phyloP scores from a whole-genome alignment of 257 asterid genomes.

The Solanum boliviense region DNA sequence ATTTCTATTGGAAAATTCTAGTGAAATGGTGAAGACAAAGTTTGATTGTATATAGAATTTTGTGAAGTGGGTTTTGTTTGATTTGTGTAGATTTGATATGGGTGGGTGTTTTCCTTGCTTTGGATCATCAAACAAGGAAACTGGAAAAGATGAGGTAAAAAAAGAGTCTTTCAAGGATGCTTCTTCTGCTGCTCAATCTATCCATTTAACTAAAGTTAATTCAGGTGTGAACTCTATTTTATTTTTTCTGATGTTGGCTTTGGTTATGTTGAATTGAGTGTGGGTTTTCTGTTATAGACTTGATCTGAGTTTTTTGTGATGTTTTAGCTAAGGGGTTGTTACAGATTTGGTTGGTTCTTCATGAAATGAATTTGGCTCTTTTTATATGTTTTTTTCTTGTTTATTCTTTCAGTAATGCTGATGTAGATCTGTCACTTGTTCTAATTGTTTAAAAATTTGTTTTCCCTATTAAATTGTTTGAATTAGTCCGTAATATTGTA shows the following conservation, averaged over 20 bases:
- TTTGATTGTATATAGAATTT: constrained; percentile 7
- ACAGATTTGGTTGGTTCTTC: not conserved
- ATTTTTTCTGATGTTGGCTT: not conserved
- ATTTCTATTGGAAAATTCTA: constrained; percentile 24
- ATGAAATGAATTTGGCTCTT: not conserved
- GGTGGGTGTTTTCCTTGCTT: constrained; percentile 90
- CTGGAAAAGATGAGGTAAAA: constrained; percentile 36
- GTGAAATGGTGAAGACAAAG: constrained; percentile 23
- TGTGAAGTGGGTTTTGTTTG: constrained; percentile 30
- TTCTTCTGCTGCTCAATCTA: constrained; percentile 33
- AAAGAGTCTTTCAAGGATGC: constrained; percentile 67
- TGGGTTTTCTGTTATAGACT: not conserved
- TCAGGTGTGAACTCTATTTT: constrained; percentile 39
- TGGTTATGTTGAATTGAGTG: not conserved
- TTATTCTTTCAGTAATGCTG: not conserved
- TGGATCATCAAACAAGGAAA: constrained; percentile 61
- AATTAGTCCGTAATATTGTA: not conserved
- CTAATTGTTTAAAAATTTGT: not conserved
- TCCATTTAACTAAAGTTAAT: constrained; percentile 44
- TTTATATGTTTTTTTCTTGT: not conserved
- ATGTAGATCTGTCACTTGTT: not conserved
- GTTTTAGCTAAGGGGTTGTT: not conserved
- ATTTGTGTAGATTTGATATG: constrained; percentile 38
- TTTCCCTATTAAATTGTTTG: not conserved
- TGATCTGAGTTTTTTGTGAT: not conserved